Conservation (phyloP, 2,329 filamentous ascomycete species). For the Mycosphaerella sp. region DNA sequence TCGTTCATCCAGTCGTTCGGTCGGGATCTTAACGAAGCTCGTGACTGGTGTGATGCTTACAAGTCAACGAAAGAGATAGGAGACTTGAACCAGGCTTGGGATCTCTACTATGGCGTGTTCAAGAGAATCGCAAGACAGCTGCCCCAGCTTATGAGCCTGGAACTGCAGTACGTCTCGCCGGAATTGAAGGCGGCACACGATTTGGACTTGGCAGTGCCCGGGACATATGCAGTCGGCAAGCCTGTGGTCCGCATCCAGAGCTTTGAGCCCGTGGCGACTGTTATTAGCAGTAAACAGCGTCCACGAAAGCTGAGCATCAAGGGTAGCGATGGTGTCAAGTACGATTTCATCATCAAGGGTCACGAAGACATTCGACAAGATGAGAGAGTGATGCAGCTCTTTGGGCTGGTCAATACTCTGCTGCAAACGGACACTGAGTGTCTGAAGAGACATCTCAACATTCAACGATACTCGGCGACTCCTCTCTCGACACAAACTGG, state of each 20-base stretch:
- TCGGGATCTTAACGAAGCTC: constrained; percentile 86
- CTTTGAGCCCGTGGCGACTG: constrained; percentile 82
- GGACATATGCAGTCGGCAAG: constrained; percentile 77
- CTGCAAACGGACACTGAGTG: constrained; percentile 90
- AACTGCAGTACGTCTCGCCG: constrained; percentile 94
- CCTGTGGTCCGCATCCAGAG: constrained; percentile 78
- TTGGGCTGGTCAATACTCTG: constrained; percentile 94
- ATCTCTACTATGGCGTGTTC: constrained; percentile 98
- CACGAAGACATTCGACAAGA: constrained; percentile 99
- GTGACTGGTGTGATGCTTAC: constrained; percentile 93
- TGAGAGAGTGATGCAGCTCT: constrained; percentile 98
- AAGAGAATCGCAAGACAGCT: constrained; percentile 89
- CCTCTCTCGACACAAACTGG: constrained; percentile 94
- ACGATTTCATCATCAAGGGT: constrained; percentile 92
- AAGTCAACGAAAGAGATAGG: constrained; percentile 81
- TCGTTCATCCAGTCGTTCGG: constrained; percentile 98
- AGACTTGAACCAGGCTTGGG: constrained; percentile 97
- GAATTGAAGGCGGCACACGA: constrained; percentile 80
- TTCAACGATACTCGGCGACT: constrained; percentile 94
- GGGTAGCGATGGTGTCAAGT: constrained; percentile 81
- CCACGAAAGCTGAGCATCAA: constrained; percentile 82
- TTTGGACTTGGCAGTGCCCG: constrained; percentile 89
- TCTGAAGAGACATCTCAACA: constrained; percentile 94
- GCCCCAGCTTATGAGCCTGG: constrained; percentile 84
- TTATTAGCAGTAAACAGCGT: constrained; percentile 95